Conservation (phyloP, 371 early-diverging fungal genomes). For the Rhizomucor miehei region DNA sequence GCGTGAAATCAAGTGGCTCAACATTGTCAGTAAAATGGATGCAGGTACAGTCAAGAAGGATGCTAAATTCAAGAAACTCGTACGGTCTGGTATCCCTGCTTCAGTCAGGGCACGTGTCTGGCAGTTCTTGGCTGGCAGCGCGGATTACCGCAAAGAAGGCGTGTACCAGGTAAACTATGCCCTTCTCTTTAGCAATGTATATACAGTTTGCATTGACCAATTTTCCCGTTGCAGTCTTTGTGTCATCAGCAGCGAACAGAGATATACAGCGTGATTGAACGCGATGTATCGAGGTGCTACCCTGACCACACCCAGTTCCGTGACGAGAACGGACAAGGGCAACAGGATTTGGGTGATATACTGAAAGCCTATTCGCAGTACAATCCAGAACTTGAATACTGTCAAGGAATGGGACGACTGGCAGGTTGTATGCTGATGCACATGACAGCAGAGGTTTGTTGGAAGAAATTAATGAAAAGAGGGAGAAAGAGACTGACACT, state of each 20-base stretch:
- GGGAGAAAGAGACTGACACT: neutral
- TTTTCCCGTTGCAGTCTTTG: constrained; percentile 4
- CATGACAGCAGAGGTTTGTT: constrained; percentile 68
- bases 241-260: constrained; percentile 15
- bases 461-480: too few relatives aligned
- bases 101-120: constrained; percentile 74
- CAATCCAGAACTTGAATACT: constrained; percentile 89
- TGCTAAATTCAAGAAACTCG: constrained; percentile 65
- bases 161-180: constrained; percentile 46
- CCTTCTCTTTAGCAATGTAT: too few relatives aligned
- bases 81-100: constrained; percentile 71
- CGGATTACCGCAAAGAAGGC: constrained; percentile 44
- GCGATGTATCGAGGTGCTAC: constrained; percentile 82
- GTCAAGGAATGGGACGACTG: constrained; percentile 95
- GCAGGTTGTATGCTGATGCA: constrained; percentile 92
- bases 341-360: constrained; percentile 66
- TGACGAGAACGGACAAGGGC: constrained; percentile 68
- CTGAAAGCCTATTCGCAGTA: constrained; percentile 89
- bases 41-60: constrained; percentile 46
- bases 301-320: constrained; percentile 78
- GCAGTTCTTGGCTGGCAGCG: constrained; percentile 62
- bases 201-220: neutral
- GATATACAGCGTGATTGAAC: constrained; percentile 78
- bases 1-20: constrained; percentile 51
- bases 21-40: constrained; percentile 38